Percentiles rank a stretch among this genome's conserved stretches.
Evolutionary conservation across 352 stramenopile genomes (phyloP).

Genomic region (Blastocystis sp.): DNA sequence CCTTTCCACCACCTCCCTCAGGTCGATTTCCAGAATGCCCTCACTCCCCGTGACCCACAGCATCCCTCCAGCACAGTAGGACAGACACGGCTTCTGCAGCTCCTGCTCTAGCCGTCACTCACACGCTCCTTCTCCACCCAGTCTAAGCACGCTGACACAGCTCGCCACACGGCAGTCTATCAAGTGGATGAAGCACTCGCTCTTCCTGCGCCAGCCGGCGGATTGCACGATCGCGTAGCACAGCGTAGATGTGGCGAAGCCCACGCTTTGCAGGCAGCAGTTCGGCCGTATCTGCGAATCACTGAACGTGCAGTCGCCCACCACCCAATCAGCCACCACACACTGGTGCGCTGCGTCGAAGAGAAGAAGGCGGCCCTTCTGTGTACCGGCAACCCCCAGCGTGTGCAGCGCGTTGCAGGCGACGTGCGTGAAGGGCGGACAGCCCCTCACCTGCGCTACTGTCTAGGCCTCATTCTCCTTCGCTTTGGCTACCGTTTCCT

Average conservation of each 20-base stretch:
- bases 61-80: background rate
- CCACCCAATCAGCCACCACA: background rate
- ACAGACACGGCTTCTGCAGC: background rate
- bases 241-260: background rate
- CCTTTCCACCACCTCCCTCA: background rate
- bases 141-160: background rate
- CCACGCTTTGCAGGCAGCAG: background rate
- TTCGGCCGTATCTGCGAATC: background rate
- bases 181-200: background rate
- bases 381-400: background rate
- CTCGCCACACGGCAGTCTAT: background rate
- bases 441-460: background rate
- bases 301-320: background rate
- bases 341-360: background rate
- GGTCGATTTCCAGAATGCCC: background rate
- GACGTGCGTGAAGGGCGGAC: background rate
- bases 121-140: background rate
- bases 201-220: too few species aligned
- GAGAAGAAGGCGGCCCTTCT: background rate
- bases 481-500: background rate
- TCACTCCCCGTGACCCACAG: conserved; percentile 3
- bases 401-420: background rate
- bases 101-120: background rate
- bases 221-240: background rate
- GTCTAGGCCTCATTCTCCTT: background rate